Base-by-base conservation (phyloP, 1,284 basidiomycete genomes). In the Ustilago hordei region DNA sequence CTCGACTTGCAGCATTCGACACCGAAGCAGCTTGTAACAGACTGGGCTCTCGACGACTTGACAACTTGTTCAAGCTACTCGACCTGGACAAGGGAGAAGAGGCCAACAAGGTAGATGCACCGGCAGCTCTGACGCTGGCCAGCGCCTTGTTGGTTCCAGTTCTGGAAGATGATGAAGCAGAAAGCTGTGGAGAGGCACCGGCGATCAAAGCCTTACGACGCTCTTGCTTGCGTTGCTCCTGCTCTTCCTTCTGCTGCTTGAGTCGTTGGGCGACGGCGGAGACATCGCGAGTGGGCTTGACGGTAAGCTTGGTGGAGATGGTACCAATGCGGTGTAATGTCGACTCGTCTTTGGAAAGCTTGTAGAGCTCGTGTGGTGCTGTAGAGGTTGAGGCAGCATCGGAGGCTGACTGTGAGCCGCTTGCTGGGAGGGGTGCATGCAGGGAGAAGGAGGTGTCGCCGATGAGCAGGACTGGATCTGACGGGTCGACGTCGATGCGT, bases 211-310 rank as follows among this genome's bases (percentile, higher is more conserved):
- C 69, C 23, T 57, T 59, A 9, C 64, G 69, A 17, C 76, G 23
- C 34, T 78, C 72, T 28, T 78, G 64, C 39, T 72, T 78, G 48
- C 72, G 68, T 13, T 68, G 72, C 23, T 78, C 72, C 19, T 75
- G 69, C 36, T 78, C 76, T 41, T 78, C 76, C 45, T 66, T 64
- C 28, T 75, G 68, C 50, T 78, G 72, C 41, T 78, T 78, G 48
- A 78, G 72, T 2, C 76, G 64, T 32, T 71, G 68, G 4, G 76
- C 71, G 2, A 67, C 69, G 3, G 72, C 63, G n/a, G 71, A 71
- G 28, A 69, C 64, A 63, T 75, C 69, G 5, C 65, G 57, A 15
- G 65, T 69, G 0, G 76, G 72, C 35, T 68, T 71, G 36, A 78
- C 72, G 1, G 69, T 57, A 23, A 75, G 55, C 60, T 78, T 78